phyloP scores from a whole-genome alignment of 2,329 filamentous ascomycete species.

The Dothideomycetes sp. region DNA sequence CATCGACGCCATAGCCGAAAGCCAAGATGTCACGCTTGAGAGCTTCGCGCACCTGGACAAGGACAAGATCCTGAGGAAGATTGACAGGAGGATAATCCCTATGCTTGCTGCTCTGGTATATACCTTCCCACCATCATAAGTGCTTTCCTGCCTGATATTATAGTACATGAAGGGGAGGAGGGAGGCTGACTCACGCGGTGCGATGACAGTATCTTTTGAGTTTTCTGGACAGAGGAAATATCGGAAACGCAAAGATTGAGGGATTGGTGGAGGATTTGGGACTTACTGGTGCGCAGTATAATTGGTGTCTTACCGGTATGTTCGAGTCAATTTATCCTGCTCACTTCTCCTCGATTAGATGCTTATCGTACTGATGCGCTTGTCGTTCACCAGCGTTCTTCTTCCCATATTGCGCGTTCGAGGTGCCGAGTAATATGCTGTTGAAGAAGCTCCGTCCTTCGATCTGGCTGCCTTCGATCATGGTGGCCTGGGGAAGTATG shows the following conservation, averaged over 20 bases:
- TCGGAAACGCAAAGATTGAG: conserved; percentile 18
- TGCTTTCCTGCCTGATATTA: not conserved
- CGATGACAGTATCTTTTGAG: conserved; percentile 17
- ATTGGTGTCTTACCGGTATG: conserved; percentile 24
- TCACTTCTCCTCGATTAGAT: no score
- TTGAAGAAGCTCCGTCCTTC: conserved; percentile 24
- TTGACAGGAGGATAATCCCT: conserved; percentile 27
- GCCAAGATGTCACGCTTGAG: conserved; percentile 22
- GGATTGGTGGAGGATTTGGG: conserved; percentile 14
- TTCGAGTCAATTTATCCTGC: no score
- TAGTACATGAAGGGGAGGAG: not conserved
- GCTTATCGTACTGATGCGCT: no score
- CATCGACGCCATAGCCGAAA: conserved; percentile 10
- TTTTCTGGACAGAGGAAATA: conserved; percentile 17
- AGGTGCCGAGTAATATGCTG: conserved; percentile 30
- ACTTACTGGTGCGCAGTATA: conserved; percentile 36
- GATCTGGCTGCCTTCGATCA: conserved; percentile 19
- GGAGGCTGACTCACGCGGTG: not conserved
- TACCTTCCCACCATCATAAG: no score
- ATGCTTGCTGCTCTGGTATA: conserved; percentile 22
- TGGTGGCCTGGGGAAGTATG: conserved; percentile 18
- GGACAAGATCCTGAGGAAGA: conserved; percentile 33
- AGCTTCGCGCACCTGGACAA: conserved; percentile 28
- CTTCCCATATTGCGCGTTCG: conserved; percentile 27
- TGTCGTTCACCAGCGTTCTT: conserved; percentile 28